phyloP scores from a whole-genome alignment of 2,329 filamentous ascomycete genomes.

The Emmonsiellopsis sp. region DNA sequence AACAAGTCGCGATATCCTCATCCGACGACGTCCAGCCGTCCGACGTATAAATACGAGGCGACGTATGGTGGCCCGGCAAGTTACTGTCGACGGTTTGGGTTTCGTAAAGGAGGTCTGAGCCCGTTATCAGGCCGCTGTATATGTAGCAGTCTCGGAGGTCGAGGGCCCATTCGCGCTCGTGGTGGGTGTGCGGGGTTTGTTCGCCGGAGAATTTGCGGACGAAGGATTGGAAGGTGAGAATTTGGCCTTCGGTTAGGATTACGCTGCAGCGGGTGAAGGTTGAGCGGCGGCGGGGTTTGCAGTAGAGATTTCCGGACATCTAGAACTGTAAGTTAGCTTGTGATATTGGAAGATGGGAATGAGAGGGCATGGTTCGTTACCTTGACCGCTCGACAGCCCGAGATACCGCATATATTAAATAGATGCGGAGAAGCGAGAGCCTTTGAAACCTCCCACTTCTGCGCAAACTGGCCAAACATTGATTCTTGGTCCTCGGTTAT shows the following conservation, averaged over 20 bases:
- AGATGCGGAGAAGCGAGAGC: constrained; percentile 54
- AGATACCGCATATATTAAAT: constrained; percentile 61
- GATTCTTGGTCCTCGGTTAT: constrained; percentile 60
- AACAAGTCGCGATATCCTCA: constrained; percentile 58
- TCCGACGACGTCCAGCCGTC: constrained; percentile 55
- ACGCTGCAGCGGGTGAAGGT: constrained; percentile 54
- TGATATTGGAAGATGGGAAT: not conserved
- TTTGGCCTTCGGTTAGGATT: constrained; percentile 50
- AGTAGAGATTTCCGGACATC: constrained; percentile 54
- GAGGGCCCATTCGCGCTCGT: constrained; percentile 50
- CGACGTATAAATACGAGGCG: constrained; percentile 52
- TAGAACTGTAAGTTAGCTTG: constrained; percentile 13
- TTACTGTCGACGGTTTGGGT: constrained; percentile 58
- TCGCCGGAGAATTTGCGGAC: constrained; percentile 47
- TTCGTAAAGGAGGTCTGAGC: constrained; percentile 53
- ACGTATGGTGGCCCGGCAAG: constrained; percentile 49
- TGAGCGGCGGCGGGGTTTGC: constrained; percentile 53
- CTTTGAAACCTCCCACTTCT: constrained; percentile 60
- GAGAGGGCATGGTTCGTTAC: constrained; percentile 20
- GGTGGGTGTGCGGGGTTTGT: constrained; percentile 51
- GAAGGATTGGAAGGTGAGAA: constrained; percentile 55
- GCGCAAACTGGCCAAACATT: constrained; percentile 55
- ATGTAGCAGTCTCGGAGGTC: constrained; percentile 57
- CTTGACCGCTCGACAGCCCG: constrained; percentile 52
- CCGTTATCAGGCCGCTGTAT: constrained; percentile 55